Evolutionary conservation across 1,284 basidiomycete genomes (phyloP).

Genomic region (Agaricales sp.): DNA sequence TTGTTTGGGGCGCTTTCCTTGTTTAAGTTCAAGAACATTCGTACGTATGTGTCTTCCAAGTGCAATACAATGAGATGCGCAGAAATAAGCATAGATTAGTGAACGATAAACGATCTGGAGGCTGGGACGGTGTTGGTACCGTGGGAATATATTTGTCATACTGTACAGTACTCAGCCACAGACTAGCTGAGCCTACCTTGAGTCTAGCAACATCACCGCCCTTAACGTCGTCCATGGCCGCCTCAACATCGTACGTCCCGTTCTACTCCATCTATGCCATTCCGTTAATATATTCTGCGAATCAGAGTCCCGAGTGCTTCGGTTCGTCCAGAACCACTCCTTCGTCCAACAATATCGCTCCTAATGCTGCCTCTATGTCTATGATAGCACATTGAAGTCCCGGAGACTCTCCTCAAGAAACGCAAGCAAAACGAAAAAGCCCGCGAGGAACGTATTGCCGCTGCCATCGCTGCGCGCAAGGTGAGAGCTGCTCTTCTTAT

Average conservation of each 20-base stretch:
- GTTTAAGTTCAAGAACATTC: too few relatives aligned
- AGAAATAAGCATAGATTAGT: too few relatives aligned
- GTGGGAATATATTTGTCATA: slow-evolving; percentile 32
- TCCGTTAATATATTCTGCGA: slow-evolving; percentile 7
- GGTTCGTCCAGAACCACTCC: slow-evolving; percentile 13
- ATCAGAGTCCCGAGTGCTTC: slow-evolving; percentile 16
- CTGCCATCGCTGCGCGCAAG: slow-evolving; percentile 86
- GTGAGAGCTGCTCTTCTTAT: slow-evolving; percentile 38
- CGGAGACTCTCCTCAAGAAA: slow-evolving; percentile 99
- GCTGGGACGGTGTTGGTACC: background rate
- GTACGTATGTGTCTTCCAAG: too few relatives aligned
- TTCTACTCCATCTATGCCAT: background rate
- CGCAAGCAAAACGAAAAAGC: slow-evolving; percentile 98
- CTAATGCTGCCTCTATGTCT: background rate
- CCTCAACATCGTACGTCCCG: slow-evolving; percentile 45
- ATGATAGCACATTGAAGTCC: slow-evolving; percentile 78
- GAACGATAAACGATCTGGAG: too few relatives aligned
- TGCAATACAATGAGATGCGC: too few relatives aligned
- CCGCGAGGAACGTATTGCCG: slow-evolving; percentile 88
- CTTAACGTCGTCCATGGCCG: slow-evolving; percentile 52
- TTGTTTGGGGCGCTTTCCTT: too few relatives aligned
- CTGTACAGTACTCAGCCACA: slow-evolving; percentile 36
- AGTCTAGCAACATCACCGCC: slow-evolving; percentile 10
- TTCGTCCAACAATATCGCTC: slow-evolving; percentile 1
- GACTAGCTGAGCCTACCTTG: background rate